phyloP scores from a whole-genome alignment of 1,284 basidiomycete genomes.

The Lentinus polychrous region DNA sequence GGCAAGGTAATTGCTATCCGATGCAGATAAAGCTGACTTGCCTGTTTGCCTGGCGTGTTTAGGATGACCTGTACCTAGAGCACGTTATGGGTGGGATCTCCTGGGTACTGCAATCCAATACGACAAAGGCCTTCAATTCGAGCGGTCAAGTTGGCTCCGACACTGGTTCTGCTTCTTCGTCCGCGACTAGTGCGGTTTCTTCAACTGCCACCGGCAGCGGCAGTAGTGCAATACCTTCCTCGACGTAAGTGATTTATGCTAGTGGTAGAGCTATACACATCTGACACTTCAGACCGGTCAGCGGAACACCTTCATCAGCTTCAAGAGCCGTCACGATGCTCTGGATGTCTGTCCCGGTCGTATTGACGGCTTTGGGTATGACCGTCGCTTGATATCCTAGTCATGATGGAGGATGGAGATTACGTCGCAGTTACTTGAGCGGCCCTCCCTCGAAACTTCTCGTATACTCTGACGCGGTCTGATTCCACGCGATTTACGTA shows the following conservation, averaged over 20 bases:
- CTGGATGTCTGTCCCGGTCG: background rate
- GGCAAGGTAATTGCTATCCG: background rate
- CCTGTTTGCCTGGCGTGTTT: conserved; percentile 5
- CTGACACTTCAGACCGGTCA: background rate
- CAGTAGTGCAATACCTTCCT: background rate
- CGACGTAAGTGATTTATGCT: background rate
- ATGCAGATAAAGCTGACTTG: background rate
- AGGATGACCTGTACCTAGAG: conserved; percentile 56
- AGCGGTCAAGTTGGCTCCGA: conserved; percentile 23
- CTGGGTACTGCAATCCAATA: conserved; percentile 63
- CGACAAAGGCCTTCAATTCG: conserved; percentile 46
- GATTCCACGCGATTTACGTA: no score
- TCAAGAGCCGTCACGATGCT: background rate
- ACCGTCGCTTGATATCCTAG: no score
- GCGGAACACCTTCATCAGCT: background rate
- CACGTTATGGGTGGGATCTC: conserved; percentile 71
- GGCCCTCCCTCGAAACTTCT: no score
- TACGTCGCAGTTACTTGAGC: background rate
- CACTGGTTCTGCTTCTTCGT: conserved; percentile 1
- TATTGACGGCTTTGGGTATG: background rate
- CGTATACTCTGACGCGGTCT: no score
- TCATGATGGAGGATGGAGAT: background rate
- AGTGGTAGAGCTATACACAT: background rate
- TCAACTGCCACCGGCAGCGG: background rate
- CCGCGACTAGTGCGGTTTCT: background rate